A percentile compares a stretch with the other conserved stretches of the same genome.
phyloP scores from a whole-genome alignment of 139 green algal genomes.

The Monoraphidium neglectum region DNA sequence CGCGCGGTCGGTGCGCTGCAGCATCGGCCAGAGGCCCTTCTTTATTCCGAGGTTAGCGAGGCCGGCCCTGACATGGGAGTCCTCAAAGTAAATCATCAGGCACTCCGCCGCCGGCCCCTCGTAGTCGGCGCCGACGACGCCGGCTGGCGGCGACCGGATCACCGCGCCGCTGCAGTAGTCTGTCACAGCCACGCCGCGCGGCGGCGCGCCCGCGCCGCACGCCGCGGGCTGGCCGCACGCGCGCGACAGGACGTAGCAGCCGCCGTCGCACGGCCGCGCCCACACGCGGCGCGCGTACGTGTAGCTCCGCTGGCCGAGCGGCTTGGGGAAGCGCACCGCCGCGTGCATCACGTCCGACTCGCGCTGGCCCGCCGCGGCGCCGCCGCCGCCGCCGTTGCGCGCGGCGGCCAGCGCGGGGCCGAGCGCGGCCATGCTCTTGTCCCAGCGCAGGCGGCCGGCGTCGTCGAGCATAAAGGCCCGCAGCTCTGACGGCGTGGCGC shows the following conservation, averaged over 20 bases:
- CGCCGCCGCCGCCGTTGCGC: not conserved
- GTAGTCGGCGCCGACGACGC: constrained; percentile 1
- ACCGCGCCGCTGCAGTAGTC: constrained; percentile 60
- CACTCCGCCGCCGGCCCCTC: constrained; percentile 55
- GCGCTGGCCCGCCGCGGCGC: not conserved
- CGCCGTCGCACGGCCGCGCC: constrained; percentile 58
- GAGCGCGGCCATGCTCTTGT: constrained; percentile 37
- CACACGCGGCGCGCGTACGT: constrained; percentile 71
- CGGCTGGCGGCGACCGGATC: constrained; percentile 30
- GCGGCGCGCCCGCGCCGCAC: constrained; percentile 9
- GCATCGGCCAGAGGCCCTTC: constrained; percentile 72
- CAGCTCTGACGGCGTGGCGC: constrained; percentile 48
- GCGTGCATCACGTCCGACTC: constrained; percentile 54
- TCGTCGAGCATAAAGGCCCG: constrained; percentile 66
- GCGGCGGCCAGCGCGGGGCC: not conserved
- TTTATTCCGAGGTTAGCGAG: constrained; percentile 74
- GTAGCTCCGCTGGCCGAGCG: constrained; percentile 67
- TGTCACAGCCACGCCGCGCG: constrained; percentile 48
- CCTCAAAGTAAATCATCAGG: constrained; percentile 76
- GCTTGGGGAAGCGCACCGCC: constrained; percentile 63
- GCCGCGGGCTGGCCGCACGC: not conserved
- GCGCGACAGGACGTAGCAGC: constrained; percentile 51
- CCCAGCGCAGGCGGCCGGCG: constrained; percentile 46
- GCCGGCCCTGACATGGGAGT: constrained; percentile 53
- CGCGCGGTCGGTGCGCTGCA: constrained; percentile 50